Conservation (phyloP, 1,284 basidiomycete species). For the Ustilago tritici region DNA sequence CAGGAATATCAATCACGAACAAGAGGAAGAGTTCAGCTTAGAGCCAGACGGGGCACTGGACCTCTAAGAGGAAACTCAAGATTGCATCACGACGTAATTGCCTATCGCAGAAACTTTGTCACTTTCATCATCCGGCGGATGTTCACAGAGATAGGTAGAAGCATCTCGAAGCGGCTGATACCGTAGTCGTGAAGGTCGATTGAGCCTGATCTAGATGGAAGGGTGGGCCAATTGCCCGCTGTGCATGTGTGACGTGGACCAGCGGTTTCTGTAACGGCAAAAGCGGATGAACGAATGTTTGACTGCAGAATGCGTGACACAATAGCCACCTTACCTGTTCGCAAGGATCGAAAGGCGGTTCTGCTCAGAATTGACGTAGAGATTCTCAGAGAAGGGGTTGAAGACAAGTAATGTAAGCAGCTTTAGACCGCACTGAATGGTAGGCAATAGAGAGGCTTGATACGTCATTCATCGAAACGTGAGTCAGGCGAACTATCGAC, state of each 20-base stretch:
- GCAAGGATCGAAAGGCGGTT: background rate
- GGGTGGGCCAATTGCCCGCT: background rate
- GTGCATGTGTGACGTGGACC: conserved; percentile 3
- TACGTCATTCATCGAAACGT: conserved; percentile 27
- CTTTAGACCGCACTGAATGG: background rate
- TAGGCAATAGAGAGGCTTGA: background rate
- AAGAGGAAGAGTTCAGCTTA: background rate
- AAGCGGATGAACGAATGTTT: background rate
- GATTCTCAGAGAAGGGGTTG: background rate
- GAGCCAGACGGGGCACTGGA: background rate
- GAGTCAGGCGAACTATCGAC: background rate
- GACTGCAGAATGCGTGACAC: background rate
- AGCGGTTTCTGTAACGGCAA: conserved; percentile 4
- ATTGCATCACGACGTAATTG: conserved; percentile 44
- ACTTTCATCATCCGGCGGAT: conserved; percentile 20
- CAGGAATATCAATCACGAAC: background rate
- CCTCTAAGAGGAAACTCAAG: background rate
- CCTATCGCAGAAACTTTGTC: conserved; percentile 1
- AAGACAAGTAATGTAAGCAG: background rate
- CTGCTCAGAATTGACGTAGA: background rate
- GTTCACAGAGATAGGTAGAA: background rate
- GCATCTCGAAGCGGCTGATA: background rate
- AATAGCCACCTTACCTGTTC: background rate
- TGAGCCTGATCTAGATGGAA: background rate
- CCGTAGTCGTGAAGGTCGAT: background rate